A percentile compares a stretch with the other conserved stretches of the same genome.
Conservation (phyloP, 768 basidiomycete genomes). For the Paxillus rubicundulus region DNA sequence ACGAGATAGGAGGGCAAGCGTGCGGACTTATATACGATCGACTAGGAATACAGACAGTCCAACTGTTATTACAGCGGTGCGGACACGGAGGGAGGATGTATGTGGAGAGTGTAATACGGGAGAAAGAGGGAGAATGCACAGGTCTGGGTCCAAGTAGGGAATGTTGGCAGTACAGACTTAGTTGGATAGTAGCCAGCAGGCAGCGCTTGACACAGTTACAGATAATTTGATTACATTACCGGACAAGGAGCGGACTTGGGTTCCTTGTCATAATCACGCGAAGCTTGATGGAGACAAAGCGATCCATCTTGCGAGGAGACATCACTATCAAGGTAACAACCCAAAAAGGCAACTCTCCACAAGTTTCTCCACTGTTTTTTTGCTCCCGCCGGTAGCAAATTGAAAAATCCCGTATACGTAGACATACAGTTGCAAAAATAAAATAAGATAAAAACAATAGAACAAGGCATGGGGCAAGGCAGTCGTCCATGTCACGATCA, state of each 20-base stretch:
- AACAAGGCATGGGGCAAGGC: no score
- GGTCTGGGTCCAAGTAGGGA: not conserved
- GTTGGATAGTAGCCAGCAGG: not conserved
- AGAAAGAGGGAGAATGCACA: not conserved
- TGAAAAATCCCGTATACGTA: not conserved
- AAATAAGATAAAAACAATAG: no score
- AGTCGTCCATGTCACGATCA: no score
- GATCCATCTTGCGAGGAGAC: not conserved
- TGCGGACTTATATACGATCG: not conserved
- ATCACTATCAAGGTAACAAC: not conserved
- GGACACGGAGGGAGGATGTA: not conserved
- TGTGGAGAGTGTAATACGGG: not conserved
- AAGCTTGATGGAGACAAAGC: constrained; percentile 10
- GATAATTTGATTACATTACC: constrained; percentile 16
- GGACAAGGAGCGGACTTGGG: constrained; percentile 1
- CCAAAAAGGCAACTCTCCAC: not conserved
- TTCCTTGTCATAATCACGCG: constrained; percentile 10
- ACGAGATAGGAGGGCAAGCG: not conserved
- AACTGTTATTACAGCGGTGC: not conserved
- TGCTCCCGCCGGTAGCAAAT: constrained; percentile 1
- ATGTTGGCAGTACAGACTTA: not conserved
- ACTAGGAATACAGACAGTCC: not conserved
- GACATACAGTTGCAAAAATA: no score
- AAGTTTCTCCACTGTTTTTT: not conserved
- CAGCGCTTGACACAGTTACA: not conserved